These are phyloP conservation scores for Calycina marina DNA, from an alignment of 2,329 filamentous ascomycete species.

Conservation along the genomic window DNA sequence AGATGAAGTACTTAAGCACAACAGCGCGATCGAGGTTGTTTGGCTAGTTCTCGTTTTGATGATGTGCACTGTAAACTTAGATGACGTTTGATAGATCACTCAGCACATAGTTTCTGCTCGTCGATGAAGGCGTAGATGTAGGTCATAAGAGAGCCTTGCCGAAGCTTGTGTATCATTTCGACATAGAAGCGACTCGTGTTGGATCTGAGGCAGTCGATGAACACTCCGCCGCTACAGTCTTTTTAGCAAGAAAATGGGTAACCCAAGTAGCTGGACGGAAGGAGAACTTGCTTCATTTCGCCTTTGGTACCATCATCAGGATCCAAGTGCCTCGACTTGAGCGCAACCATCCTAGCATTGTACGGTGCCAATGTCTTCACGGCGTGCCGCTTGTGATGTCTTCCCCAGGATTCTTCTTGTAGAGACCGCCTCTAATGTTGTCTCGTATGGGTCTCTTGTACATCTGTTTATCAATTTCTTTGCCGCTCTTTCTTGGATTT, in stretches of 20 bases:
- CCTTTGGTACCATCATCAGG: slow-evolving; percentile 11
- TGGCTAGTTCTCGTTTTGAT: slow-evolving; percentile 2
- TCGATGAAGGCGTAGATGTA: too few relatives aligned
- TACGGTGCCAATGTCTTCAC: neutral
- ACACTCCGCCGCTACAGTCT: slow-evolving; percentile 16
- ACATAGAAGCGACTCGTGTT: slow-evolving; percentile 5
- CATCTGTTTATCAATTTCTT: too few relatives aligned
- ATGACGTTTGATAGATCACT: slow-evolving; percentile 12
- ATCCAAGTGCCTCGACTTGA: slow-evolving; percentile 14
- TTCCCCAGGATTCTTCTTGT: too few relatives aligned
- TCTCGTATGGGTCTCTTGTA: too few relatives aligned
- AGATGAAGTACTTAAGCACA: slow-evolving; percentile 16
- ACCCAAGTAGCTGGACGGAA: too few relatives aligned
- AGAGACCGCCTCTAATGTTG: too few relatives aligned
- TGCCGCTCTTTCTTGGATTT: too few relatives aligned
- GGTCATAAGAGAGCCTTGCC: neutral
- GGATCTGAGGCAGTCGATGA: slow-evolving; percentile 12
- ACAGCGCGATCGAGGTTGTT: neutral
- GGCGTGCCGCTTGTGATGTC: slow-evolving; percentile 1
- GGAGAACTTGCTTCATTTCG: too few relatives aligned
- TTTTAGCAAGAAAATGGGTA: too few relatives aligned
- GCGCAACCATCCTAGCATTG: slow-evolving; percentile 1
- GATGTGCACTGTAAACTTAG: slow-evolving; percentile 12
- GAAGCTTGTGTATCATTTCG: slow-evolving; percentile 12
- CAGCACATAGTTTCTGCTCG: slow-evolving; percentile 15